Conservation (phyloP, 2,329 filamentous ascomycete species). For the Cercospora brassicicola region DNA sequence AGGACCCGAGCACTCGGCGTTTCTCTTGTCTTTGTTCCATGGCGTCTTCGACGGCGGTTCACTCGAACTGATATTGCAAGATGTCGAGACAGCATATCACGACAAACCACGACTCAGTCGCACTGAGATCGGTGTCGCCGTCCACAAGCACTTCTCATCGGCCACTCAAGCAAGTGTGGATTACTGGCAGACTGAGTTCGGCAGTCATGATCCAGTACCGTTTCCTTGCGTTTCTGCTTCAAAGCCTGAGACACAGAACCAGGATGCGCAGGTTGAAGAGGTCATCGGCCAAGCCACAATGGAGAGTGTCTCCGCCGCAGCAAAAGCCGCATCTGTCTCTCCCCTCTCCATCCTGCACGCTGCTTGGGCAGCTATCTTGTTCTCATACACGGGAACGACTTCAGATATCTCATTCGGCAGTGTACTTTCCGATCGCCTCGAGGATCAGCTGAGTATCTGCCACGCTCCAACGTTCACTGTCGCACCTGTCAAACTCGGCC, state of each 20-base stretch:
- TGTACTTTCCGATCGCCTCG: slow-evolving; percentile 71
- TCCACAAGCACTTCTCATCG: neutral
- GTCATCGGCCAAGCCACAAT: neutral
- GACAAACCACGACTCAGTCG: neutral
- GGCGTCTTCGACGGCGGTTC: neutral
- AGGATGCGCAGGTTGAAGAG: neutral
- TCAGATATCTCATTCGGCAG: slow-evolving; percentile 70
- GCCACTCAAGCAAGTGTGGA: neutral
- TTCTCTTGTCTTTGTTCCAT: neutral
- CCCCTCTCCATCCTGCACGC: neutral
- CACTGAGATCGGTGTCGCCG: neutral
- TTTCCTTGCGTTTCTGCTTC: neutral
- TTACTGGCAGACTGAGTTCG: neutral
- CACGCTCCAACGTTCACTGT: slow-evolving; percentile 36
- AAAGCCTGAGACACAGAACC: neutral
- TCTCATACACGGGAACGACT: slow-evolving; percentile 30
- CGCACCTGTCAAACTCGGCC: slow-evolving; percentile 25
- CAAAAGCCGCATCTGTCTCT: neutral
- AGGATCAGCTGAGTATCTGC: slow-evolving; percentile 39
- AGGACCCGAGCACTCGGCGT: neutral
- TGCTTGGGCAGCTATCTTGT: neutral
- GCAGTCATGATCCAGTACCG: neutral
- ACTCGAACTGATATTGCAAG: neutral
- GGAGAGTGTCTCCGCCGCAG: neutral
- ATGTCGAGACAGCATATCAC: neutral